Base-by-base conservation (phyloP, 768 basidiomycete genomes). In the Lentinula detonsa region DNA sequence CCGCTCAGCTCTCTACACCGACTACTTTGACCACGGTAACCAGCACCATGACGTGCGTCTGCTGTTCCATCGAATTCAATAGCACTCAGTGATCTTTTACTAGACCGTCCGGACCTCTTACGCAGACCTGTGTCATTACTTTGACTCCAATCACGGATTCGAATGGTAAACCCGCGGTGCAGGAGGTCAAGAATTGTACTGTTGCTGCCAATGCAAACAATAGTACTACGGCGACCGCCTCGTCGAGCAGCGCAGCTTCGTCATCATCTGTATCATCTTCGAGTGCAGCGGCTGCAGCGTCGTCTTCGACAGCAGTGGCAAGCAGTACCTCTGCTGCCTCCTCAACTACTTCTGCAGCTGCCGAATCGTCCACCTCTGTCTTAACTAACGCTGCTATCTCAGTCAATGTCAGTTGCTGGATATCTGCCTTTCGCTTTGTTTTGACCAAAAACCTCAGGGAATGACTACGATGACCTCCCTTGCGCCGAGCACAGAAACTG, bases 51-150 rank as follows among this genome's bases (percentile, higher is more conserved):
- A 81, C 78, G 83, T 85, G 72, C 71, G 83, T 63, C 31, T 28
- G 10, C 39, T 51, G 53, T 4, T 45, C 56, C 21, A 18, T 48
- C 43, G 33, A n/a, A 49, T 55, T 31, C 5, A 35, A 13, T 54
- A 45, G 33, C 43, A 58, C 56, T 63, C 58, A 11, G 37, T 66
- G 63, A 51, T 35, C 62, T 54, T 65, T 59, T 65, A 55, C n/a
- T 62, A 86, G 85, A 57, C 60, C 76, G 49, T 73, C 77, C 60
- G 86, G 86, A 16, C 69, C 71, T 33, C 72, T 85, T 70, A 81
- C 75, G 45, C 76, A 85, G 73, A 84, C 78, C n/a, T 89, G 87
- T 68, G 74, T 79, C 9, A 73, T 85, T 52, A 81, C 81, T 9
- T 75, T 87, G 51, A 85, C 81, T 4, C 85, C 83, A 5, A 75